phyloP scores from a whole-genome alignment of 2,329 filamentous ascomycete genomes.

The Aspergillus sp. region DNA sequence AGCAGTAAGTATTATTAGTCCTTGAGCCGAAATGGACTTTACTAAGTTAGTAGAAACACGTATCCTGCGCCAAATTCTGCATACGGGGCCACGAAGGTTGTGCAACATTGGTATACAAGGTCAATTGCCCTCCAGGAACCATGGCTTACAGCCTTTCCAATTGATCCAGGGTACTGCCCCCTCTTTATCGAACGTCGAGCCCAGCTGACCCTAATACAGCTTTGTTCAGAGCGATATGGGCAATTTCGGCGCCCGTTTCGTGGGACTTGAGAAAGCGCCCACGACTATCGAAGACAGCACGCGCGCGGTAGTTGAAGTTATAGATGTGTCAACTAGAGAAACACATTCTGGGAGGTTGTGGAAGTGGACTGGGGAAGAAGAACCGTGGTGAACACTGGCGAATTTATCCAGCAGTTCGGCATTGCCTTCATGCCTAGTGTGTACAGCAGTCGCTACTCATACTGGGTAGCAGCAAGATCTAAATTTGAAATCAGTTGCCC shows the following conservation, averaged over 20 bases:
- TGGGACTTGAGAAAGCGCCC: constrained; percentile 19
- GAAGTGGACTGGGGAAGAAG: constrained; percentile 18
- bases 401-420: too few relatives aligned
- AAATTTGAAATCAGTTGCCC: background rate
- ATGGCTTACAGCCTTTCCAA: constrained; percentile 19
- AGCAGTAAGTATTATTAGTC: background rate
- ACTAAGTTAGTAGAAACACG: constrained; percentile 6
- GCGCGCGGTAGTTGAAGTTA: constrained; percentile 18
- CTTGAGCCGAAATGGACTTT: background rate
- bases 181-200: background rate
- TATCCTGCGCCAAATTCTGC: constrained; percentile 13
- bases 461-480: background rate
- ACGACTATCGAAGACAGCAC: constrained; percentile 23
- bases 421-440: too few relatives aligned
- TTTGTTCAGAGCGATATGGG: constrained; percentile 27
- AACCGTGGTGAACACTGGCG: constrained; percentile 19
- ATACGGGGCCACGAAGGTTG: constrained; percentile 17
- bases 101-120: constrained; percentile 19
- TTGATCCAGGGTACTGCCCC: constrained; percentile 18
- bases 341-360: constrained; percentile 22
- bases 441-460: too few relatives aligned
- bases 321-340: constrained; percentile 15
- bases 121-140: constrained; percentile 9
- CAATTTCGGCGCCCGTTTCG: constrained; percentile 14
- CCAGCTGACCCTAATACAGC: constrained; percentile 3